Percentiles rank a stretch among this genome's conserved stretches.
These are phyloP conservation scores for Boletus rubescentipes DNA, from an alignment of 768 basidiomycete genomes.

Conservation along the genomic window DNA sequence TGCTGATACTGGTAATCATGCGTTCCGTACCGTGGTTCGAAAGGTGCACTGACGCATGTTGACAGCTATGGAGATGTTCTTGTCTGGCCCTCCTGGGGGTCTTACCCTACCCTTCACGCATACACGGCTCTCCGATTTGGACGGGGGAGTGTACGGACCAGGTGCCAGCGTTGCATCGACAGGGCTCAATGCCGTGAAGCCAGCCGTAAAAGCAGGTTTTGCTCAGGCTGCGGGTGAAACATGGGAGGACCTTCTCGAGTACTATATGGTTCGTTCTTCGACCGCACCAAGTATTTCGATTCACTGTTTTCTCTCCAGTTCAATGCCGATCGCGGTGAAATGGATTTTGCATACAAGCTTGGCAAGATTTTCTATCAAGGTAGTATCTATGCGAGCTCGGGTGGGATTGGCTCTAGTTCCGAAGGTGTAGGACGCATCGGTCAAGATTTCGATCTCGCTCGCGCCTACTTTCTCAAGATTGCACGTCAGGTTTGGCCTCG, in stretches of 20 bases:
- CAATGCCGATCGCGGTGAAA: constrained; percentile 91
- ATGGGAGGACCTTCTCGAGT: constrained; percentile 91
- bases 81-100: constrained; percentile 89
- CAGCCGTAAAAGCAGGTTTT: constrained; percentile 81
- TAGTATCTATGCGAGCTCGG: constrained; percentile 76
- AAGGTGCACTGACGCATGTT: constrained; percentile 1
- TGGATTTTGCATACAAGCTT: constrained; percentile 84
- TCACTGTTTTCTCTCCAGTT: constrained; percentile 52
- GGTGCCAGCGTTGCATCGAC: constrained; percentile 94
- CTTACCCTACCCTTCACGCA: constrained; percentile 79
- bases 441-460: constrained; percentile 73
- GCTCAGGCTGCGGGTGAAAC: constrained; percentile 89
- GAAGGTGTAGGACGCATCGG: constrained; percentile 91
- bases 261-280: constrained; percentile 65
- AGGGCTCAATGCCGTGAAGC: constrained; percentile 64
- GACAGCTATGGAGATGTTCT: constrained; percentile 75
- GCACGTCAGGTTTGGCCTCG: constrained; percentile 85
- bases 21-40: constrained; percentile 23
- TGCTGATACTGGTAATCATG: constrained; percentile 70
- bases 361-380: constrained; percentile 98
- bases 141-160: constrained; percentile 91
- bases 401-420: constrained; percentile 83
- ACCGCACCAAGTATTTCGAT: neutral
- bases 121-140: constrained; percentile 83
- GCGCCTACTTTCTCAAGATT: constrained; percentile 80